These are phyloP conservation scores for Lagenidium giganteum DNA, from an alignment of 352 stramenopile genomes.

Conservation along the genomic window DNA sequence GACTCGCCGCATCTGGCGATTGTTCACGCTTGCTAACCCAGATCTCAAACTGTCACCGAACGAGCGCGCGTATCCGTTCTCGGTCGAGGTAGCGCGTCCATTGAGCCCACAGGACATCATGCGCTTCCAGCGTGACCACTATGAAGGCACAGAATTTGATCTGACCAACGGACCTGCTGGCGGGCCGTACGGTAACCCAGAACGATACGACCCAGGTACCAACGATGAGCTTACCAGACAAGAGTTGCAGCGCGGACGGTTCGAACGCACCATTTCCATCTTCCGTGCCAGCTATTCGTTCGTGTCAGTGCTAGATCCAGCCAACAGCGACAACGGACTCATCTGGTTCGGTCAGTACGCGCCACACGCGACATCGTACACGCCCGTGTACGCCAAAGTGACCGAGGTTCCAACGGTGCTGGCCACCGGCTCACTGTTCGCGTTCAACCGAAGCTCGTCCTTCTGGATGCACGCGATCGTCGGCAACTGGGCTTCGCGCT, in stretches of 20 bases:
- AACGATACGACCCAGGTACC: constrained; percentile 81
- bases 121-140: constrained; percentile 90
- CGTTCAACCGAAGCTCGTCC: constrained; percentile 48
- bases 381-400: constrained; percentile 81
- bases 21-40: constrained; percentile 83
- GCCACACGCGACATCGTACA: constrained; percentile 83
- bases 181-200: constrained; percentile 88
- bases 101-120: constrained; percentile 87
- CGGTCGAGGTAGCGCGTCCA: constrained; percentile 40
- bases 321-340: constrained; percentile 54
- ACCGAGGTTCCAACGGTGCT: constrained; percentile 40
- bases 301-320: constrained; percentile 57
- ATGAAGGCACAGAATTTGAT: constrained; percentile 90
- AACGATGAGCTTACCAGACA: constrained; percentile 39
- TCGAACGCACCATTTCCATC: constrained; percentile 92
- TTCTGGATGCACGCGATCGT: constrained; percentile 82
- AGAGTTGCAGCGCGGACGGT: constrained; percentile 56
- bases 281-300: constrained; percentile 91
- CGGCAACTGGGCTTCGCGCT: constrained; percentile 77
- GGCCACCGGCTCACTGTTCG: constrained; percentile 56
- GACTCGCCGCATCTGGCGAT: constrained; percentile 87
- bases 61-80: constrained; percentile 83
- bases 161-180: constrained; percentile 72
- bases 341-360: constrained; percentile 91
- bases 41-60: constrained; percentile 69